Base-by-base conservation (phyloP, 2,329 filamentous ascomycete species). In the Reticulascus tulasneorum region DNA sequence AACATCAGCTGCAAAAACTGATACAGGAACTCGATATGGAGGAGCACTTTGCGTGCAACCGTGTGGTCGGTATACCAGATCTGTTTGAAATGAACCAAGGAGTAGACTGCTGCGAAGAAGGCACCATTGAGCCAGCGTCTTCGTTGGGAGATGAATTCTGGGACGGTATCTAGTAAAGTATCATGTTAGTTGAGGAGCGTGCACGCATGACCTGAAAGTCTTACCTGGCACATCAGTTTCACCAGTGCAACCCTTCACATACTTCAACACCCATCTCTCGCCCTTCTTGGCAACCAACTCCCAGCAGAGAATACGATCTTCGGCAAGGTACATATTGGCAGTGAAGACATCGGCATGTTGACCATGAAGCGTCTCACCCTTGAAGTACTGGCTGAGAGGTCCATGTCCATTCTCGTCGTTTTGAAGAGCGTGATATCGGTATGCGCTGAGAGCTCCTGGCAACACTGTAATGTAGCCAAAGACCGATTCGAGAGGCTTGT, bases 401-500 rank as follows among this genome's bases (percentile, higher is more conserved):
- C 93, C 93, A 55, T 96, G 89, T 0, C 93, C 94, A 7, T 87
- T 95, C 54, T 91, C 85, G 55, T 98, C 93, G 53, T 98, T 98
- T 56, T 98, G 93, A 45, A 98, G 66, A 3, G 93, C 93, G 50
- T 96, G 87, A 61, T 94, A 98, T 26, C 94, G 79, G 59, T 98
- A 98, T 2, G 93, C 93, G 56, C 87, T 94, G 34, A 98, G 75
- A 1, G 93, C 93, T 62, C 93, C 94, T 0, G 93, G 94, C 47
- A 98, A 68, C 50, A 98, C 93, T 6, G 91, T 97, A 50, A 98
- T 98, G 58, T 97, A 98, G 3, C 93, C 93, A 59, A 98, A 98
- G 1, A 95, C 91, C 0, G 88, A 95, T 60, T 98, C 93, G 3
- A 98, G 70, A 1, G 93, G 93, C 62, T 98, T 98, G 59, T 98